phyloP scores from a whole-genome alignment of 441 rosid genomes.

The Eutrema salsugineum region DNA sequence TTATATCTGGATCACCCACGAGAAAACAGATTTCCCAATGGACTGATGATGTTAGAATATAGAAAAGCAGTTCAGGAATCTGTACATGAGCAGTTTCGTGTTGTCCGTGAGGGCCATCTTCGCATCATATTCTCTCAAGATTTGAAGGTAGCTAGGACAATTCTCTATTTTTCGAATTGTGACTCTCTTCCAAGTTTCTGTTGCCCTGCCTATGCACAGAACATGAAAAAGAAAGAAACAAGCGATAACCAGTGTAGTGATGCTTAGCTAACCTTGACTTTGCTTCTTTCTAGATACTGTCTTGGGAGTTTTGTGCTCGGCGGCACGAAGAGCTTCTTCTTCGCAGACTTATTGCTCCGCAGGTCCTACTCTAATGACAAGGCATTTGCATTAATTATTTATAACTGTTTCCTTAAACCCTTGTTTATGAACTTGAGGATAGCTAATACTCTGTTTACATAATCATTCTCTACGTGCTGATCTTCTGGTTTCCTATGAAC shows the following conservation, averaged over 20 bases:
- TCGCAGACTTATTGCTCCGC: slow-evolving; percentile 89
- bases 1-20: slow-evolving; percentile 82
- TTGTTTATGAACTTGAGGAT: not conserved
- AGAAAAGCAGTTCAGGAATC: slow-evolving; percentile 94
- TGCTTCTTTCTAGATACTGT: slow-evolving; percentile 55
- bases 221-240: not conserved
- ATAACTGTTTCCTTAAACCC: not conserved
- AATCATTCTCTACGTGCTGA: not conserved
- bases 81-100: slow-evolving; percentile 93
- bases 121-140: slow-evolving; percentile 85
- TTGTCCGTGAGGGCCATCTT: slow-evolving; percentile 96
- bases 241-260: not conserved
- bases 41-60: slow-evolving; percentile 82
- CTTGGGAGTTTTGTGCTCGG: slow-evolving; percentile 98
- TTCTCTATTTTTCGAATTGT: not conserved
- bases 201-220: not conserved
- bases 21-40: slow-evolving; percentile 68
- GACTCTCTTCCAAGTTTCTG: not conserved
- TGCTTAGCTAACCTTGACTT: not conserved
- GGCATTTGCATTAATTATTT: not conserved
- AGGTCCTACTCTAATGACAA: slow-evolving; percentile 46
- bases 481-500: not conserved
- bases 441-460: not conserved
- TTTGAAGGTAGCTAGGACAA: slow-evolving; percentile 54
- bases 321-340: slow-evolving; percentile 93